A percentile compares a stretch with the other conserved stretches of the same genome.
Conservation (phyloP, 441 rosid genomes). For the Brassica hybrid region DNA sequence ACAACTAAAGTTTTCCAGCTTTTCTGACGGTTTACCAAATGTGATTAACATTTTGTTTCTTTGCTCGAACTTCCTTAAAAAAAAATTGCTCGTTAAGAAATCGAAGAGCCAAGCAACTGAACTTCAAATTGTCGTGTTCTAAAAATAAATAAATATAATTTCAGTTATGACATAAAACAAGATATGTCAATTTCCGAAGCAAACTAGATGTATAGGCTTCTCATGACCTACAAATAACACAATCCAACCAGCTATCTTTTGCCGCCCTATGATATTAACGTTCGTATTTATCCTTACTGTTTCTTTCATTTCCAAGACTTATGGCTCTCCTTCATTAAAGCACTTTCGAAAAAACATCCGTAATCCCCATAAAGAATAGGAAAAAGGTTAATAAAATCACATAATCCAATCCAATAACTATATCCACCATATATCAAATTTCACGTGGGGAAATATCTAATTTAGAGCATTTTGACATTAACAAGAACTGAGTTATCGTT, state of each 20-base stretch:
- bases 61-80: slow-evolving; percentile 16
- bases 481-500: neutral
- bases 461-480: neutral
- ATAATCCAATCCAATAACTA: neutral
- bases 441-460: neutral
- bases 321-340: slow-evolving; percentile 15
- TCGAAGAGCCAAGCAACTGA: slow-evolving; percentile 41
- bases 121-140: slow-evolving; percentile 39
- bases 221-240: too few relatives aligned
- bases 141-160: neutral
- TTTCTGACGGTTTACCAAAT: slow-evolving; percentile 39
- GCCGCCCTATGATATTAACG: slow-evolving; percentile 38
- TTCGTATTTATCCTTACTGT: slow-evolving; percentile 40
- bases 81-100: slow-evolving; percentile 29
- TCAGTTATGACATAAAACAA: slow-evolving; percentile 4
- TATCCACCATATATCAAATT: neutral
- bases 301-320: slow-evolving; percentile 77
- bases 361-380: slow-evolving; percentile 23
- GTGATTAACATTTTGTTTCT: slow-evolving; percentile 29
- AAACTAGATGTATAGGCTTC: slow-evolving; percentile 40
- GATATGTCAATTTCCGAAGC: slow-evolving; percentile 81
- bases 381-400: neutral
- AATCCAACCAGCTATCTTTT: too few relatives aligned
- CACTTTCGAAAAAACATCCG: slow-evolving; percentile 31
- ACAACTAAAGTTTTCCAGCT: slow-evolving; percentile 30